Evolutionary conservation across 768 basidiomycete species (phyloP).

Genomic region (Harrya chromipes): DNA sequence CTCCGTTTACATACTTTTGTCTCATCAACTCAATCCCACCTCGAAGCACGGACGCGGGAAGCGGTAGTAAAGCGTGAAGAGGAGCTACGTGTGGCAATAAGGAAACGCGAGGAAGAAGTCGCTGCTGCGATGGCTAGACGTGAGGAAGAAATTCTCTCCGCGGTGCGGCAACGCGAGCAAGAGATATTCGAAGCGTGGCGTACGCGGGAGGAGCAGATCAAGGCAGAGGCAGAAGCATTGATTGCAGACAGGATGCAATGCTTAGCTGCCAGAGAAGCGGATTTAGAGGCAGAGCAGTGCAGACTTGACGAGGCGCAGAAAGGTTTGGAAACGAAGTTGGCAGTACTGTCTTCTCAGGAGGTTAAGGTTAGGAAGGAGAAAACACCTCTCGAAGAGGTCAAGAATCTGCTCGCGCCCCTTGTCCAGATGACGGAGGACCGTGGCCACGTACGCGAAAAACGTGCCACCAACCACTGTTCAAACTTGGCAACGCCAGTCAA

Average conservation of each 20-base stretch:
- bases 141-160: slow-evolving; percentile 70
- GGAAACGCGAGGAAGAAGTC: slow-evolving; percentile 69
- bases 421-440: slow-evolving; percentile 34
- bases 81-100: slow-evolving; percentile 61
- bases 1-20: slow-evolving; percentile 45
- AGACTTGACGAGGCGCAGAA: slow-evolving; percentile 44
- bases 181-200: slow-evolving; percentile 63
- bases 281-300: slow-evolving; percentile 50
- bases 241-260: slow-evolving; percentile 43
- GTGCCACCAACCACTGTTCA: slow-evolving; percentile 17
- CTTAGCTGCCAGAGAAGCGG: slow-evolving; percentile 50
- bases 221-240: slow-evolving; percentile 43
- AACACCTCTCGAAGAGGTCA: slow-evolving; percentile 72
- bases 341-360: slow-evolving; percentile 40
- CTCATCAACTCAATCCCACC: slow-evolving; percentile 36
- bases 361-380: slow-evolving; percentile 45
- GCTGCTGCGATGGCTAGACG: slow-evolving; percentile 58
- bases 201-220: slow-evolving; percentile 47
- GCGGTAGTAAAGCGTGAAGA: slow-evolving; percentile 64
- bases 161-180: slow-evolving; percentile 59
- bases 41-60: slow-evolving; percentile 49
- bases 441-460: slow-evolving; percentile 23
- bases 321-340: slow-evolving; percentile 51
- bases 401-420: slow-evolving; percentile 60
- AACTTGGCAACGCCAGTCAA: slow-evolving; percentile 50